phyloP scores from a whole-genome alignment of 192 early-diverging fungal species.

The Rhizophagus prolifer region DNA sequence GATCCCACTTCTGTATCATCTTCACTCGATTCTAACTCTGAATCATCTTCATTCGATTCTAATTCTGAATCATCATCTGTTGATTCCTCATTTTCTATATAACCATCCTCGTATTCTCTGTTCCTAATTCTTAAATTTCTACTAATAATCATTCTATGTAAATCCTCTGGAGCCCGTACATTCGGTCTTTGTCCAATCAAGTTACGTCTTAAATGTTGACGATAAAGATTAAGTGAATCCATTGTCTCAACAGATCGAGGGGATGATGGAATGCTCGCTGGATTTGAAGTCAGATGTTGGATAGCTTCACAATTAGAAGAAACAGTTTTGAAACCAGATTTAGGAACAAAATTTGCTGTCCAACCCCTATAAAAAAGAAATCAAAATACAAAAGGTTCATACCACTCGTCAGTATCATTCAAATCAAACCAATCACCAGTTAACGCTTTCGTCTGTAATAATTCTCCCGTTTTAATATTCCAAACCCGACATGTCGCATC shows the following conservation, averaged over 20 bases:
- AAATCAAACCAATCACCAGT: background rate
- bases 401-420: background rate
- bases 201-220: background rate
- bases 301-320: background rate
- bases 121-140: background rate
- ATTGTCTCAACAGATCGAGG: too few relatives aligned
- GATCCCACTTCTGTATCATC: background rate
- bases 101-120: background rate
- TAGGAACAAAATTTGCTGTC: slow-evolving; percentile 20
- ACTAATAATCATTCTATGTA: background rate
- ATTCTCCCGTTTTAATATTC: slow-evolving; percentile 31
- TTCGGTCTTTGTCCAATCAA: background rate
- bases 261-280: background rate
- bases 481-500: slow-evolving; percentile 55
- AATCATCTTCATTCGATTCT: too few relatives aligned
- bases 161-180: background rate
- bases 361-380: slow-evolving; percentile 18
- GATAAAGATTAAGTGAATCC: too few relatives aligned
- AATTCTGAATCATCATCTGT: background rate
- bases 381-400: background rate
- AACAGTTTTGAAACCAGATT: background rate
- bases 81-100: background rate
- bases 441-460: background rate
- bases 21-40: background rate
- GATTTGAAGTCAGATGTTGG: background rate